Evolutionary conservation across 805 yeast species (phyloP), one percentile per base, ranked within the genome.

Genomic region (Wickerhamomyces ciferrii): DNA sequence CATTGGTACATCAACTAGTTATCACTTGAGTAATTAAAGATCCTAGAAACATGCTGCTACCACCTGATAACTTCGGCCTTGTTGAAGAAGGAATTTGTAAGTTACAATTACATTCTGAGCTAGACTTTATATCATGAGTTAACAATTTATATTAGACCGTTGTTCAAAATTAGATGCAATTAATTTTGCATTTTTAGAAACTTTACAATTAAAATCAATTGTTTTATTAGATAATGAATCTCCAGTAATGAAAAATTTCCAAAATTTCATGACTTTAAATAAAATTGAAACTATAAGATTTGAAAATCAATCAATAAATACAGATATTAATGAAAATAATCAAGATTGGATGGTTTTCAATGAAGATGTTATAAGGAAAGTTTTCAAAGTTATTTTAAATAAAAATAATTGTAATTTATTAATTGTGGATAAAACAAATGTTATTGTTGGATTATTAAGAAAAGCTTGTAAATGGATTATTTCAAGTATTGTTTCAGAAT

Each of bases 11-110:
- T 24, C 23, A 42, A 15, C 25, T 44, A 40, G 41, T 36, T 44
- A 35, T 35, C 42, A 39, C 43, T 39, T 43, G 20, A n/a, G 10
- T 37, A 13, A 14, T 18, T 18, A 20, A 10, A 11, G 4, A 14
- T 9, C 20, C 41, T 42, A 37, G 25, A 40, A 19, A 19, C 20
- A 89, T 90, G 97, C 71, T 90, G 29, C 87, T 91, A 0, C 96
- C 96, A 1, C 98, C 99, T 1, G 92, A 89, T 42, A 87, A 87
- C 61, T 94, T 87, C 68, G 96, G 96, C 0, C 72, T 89, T 27
- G 97, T 91, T 4, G 97, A 94, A 65, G 83, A 84, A 23, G 96
- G 96, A 0, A 69, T 92, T 1, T 84, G 73, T 67, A 50, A 32
- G 71, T 58, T 13, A 5, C 9, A 2, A 7, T 19, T 20, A 18